phyloP scores from a whole-genome alignment of 345 rosid genomes.

The Brassica nigra region DNA sequence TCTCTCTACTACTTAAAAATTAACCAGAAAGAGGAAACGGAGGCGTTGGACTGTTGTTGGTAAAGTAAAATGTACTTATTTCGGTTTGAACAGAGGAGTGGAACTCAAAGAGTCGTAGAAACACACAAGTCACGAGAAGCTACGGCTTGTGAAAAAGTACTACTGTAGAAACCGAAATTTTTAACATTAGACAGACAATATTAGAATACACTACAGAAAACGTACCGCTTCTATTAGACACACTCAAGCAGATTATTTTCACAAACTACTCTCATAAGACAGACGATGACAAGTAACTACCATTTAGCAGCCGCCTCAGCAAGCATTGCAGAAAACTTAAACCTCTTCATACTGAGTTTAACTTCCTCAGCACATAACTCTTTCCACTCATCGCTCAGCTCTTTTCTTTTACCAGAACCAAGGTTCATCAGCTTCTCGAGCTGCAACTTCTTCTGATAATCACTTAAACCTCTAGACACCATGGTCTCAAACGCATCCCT shows the following conservation, averaged over 20 bases:
- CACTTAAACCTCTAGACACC: slow-evolving; percentile 12
- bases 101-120: no score
- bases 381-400: slow-evolving; percentile 31
- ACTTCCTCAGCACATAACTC: slow-evolving; percentile 6
- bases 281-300: neutral
- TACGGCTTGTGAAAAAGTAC: neutral
- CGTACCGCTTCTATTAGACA: neutral
- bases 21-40: no score
- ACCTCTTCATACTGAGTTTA: neutral
- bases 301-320: slow-evolving; percentile 19
- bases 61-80: no score
- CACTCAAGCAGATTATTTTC: neutral
- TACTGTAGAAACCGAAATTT: neutral
- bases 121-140: neutral
- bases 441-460: slow-evolving; percentile 16
- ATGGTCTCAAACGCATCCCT: slow-evolving; percentile 33
- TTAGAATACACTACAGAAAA: no score
- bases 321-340: slow-evolving; percentile 14
- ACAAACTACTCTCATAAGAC: neutral
- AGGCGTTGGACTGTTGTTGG: no score
- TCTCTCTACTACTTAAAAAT: no score
- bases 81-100: neutral
- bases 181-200: no score
- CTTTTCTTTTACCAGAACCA: slow-evolving; percentile 6
- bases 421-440: slow-evolving; percentile 25